Evolutionary conservation across 1,139 yeast species (phyloP).

Genomic region (Blastobotrys illinoisensis): DNA sequence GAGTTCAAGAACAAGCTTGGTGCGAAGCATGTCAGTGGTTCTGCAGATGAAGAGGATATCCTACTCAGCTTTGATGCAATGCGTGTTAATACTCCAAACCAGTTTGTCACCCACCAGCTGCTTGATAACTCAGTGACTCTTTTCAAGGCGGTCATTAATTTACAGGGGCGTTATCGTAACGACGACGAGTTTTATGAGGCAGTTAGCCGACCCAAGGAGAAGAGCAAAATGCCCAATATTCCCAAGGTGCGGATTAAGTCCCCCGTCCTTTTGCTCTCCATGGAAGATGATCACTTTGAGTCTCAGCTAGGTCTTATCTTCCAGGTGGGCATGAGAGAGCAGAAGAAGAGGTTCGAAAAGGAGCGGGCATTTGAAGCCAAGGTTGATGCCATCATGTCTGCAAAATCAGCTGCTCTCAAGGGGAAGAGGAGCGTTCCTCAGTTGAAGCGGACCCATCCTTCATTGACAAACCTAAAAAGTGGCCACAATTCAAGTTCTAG

Average conservation of each 20-base stretch:
- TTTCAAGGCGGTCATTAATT: slow-evolving; percentile 54
- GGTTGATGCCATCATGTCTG: slow-evolving; percentile 23
- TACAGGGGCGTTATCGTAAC: slow-evolving; percentile 28
- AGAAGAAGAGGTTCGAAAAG: slow-evolving; percentile 57
- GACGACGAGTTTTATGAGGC: slow-evolving; percentile 32
- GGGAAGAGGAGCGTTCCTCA: slow-evolving; percentile 2
- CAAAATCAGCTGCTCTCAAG: slow-evolving; percentile 6
- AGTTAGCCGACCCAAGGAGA: slow-evolving; percentile 39
- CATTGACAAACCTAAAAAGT: background rate
- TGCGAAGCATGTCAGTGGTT: background rate
- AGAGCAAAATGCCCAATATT: slow-evolving; percentile 31
- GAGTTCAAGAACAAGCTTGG: slow-evolving; percentile 15
- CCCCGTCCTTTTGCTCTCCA: slow-evolving; percentile 41
- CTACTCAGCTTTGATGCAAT: slow-evolving; percentile 30
- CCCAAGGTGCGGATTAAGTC: slow-evolving; percentile 53
- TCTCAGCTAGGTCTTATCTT: slow-evolving; percentile 66
- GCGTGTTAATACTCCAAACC: slow-evolving; percentile 49
- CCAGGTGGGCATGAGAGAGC: slow-evolving; percentile 72
- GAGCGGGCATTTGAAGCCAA: slow-evolving; percentile 47
- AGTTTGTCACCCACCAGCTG: slow-evolving; percentile 58
- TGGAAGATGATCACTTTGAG: slow-evolving; percentile 89
- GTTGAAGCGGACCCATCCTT: background rate
- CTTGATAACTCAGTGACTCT: slow-evolving; percentile 61
- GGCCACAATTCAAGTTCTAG: background rate
- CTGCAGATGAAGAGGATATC: slow-evolving; percentile 14